Evolutionary conservation across 805 yeast species (phyloP), one percentile per base, ranked within the genome.

Genomic region (Starmerella bombicola): DNA sequence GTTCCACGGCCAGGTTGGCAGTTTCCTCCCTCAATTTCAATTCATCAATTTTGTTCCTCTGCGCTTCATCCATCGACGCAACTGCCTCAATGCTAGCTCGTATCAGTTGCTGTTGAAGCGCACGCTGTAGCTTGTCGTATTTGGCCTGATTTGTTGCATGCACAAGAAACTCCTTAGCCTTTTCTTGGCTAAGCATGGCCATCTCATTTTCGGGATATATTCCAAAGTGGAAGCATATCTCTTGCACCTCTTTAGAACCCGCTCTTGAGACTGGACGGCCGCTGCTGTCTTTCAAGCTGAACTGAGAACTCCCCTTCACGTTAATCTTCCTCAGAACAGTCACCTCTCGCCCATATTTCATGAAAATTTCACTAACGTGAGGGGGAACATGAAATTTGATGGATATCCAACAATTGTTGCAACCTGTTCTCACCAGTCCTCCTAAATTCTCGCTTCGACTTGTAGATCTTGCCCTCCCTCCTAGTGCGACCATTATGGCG

Each of bases 121-220:
- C 52, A 38, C 72, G 71, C 81, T 80, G 78, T 56, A 88, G 83
- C 55, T 73, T 77, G 13, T 68, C 67, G 58, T 76, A 91, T 59
- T 85, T 82, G 35, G 72, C 78, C 26, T 67, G 67, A 44, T 82
- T 80, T 4, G 82, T 69, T 4, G 91, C 74, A 24, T 78, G 73
- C 1, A 93, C 80, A 47, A 91, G 63, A 55, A 91, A 91, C 13
- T 86, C 80, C 50, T 94, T 73, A 2, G 99, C 97, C 45, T 78
- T 81, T 51, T 91, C 96, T 58, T 91, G 99, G 1, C 94, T 83
- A 37, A 91, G 66, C 54, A 91, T 81, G 2, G 94, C 81, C 72
- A 91, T 74, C 5, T 96, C 95, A 52, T 91, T 91, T 52, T 77
- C 86, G 20, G 91, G 78, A 5, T 82, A 77, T 32, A 88, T 77